Evolutionary conservation across 108 stramenopile genomes (phyloP).

Genomic region (Nitzschia sp.): DNA sequence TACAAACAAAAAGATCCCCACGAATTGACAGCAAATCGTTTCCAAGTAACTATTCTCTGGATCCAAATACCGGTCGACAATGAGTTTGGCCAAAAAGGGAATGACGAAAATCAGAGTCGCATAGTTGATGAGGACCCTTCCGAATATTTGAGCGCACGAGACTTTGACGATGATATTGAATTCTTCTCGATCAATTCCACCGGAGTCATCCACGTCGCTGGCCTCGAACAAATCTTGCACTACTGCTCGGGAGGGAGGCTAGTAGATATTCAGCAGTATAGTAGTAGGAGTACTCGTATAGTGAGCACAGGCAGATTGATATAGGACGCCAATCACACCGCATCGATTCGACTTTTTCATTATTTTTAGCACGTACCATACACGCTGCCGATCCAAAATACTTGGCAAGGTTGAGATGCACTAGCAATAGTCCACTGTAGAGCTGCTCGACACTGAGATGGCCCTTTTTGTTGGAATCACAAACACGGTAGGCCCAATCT

Average conservation of each 20-base stretch:
- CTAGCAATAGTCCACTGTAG: constrained; percentile 45
- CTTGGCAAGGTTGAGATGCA: constrained; percentile 55
- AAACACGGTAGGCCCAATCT: constrained; percentile 11
- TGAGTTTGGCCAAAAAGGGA: constrained; percentile 28
- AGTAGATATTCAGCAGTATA: not conserved
- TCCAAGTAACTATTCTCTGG: not conserved
- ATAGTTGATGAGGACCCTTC: constrained; percentile 32
- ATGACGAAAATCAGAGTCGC: constrained; percentile 32
- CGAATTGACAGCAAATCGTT: not conserved
- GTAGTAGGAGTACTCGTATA: not conserved
- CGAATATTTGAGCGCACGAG: constrained; percentile 24
- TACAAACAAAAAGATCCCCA: constrained; percentile 18
- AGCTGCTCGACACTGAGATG: constrained; percentile 25
- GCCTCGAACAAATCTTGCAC: constrained; percentile 45
- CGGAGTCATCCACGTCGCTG: constrained; percentile 34
- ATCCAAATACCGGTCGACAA: constrained; percentile 5
- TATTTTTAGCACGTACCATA: constrained; percentile 11
- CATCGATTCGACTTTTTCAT: not conserved
- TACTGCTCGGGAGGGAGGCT: constrained; percentile 27
- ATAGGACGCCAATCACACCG: too few species aligned
- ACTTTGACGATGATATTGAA: constrained; percentile 38
- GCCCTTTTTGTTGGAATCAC: constrained; percentile 1
- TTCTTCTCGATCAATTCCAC: constrained; percentile 40
- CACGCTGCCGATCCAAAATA: constrained; percentile 58
- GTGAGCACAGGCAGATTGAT: not conserved